These are phyloP conservation scores for Ascochyta pisi DNA, from an alignment of 2,329 filamentous ascomycete genomes.

Conservation along the genomic window DNA sequence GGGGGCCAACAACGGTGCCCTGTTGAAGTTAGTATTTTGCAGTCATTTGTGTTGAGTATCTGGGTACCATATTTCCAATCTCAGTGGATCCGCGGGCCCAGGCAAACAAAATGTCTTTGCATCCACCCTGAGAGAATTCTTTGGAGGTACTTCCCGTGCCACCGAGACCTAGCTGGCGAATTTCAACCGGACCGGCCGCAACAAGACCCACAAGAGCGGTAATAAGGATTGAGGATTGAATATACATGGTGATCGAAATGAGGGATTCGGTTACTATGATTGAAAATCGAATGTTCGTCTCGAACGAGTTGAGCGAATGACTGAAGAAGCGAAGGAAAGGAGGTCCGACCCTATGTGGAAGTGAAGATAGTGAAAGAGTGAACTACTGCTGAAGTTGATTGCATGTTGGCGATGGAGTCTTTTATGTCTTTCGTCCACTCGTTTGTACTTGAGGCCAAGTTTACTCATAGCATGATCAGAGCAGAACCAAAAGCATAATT, in stretches of 20 bases:
- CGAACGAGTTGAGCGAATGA: slow-evolving; percentile 5
- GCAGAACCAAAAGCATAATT: slow-evolving; percentile 1
- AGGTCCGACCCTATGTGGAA: neutral
- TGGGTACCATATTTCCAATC: slow-evolving; percentile 55
- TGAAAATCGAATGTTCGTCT: neutral
- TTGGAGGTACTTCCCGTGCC: slow-evolving; percentile 40
- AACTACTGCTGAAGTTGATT: slow-evolving; percentile 1
- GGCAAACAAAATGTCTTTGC: slow-evolving; percentile 55
- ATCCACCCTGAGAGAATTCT: slow-evolving; percentile 51
- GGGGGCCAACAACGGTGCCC: slow-evolving; percentile 47
- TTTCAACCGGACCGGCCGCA: slow-evolving; percentile 31
- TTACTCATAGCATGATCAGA: neutral
- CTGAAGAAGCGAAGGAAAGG: slow-evolving; percentile 5
- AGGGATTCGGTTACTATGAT: neutral
- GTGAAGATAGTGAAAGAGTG: neutral
- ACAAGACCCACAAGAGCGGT: slow-evolving; percentile 31
- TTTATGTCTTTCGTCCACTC: neutral
- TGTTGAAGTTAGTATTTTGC: slow-evolving; percentile 28
- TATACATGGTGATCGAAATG: slow-evolving; percentile 30
- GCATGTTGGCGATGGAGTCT: neutral
- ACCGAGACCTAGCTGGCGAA: slow-evolving; percentile 29
- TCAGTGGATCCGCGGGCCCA: slow-evolving; percentile 60
- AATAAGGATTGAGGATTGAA: slow-evolving; percentile 30
- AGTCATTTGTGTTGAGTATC: slow-evolving; percentile 21
- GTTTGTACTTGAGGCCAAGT: neutral